Conservation (phyloP, 306 rosid species). For the Psophocarpus tetragonolobus region DNA sequence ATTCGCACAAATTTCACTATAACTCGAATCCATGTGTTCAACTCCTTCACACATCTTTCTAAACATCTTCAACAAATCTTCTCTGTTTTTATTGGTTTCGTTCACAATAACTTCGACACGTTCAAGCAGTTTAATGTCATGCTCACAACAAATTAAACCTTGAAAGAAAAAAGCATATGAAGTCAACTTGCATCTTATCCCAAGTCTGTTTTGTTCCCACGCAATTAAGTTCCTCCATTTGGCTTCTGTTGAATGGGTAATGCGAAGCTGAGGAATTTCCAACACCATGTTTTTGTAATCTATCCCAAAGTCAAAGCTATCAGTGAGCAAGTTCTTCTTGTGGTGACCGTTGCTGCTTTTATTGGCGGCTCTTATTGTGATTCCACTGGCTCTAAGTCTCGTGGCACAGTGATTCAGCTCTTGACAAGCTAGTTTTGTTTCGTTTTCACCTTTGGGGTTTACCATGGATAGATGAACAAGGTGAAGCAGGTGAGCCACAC, state of each 20-base stretch:
- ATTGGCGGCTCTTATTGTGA: background rate
- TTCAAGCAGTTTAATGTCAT: background rate
- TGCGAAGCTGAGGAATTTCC: background rate
- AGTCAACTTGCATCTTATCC: background rate
- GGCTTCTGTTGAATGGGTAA: background rate
- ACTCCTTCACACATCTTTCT: no score
- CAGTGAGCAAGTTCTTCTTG: no score
- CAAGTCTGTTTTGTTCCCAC: no score
- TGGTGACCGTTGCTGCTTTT: no score
- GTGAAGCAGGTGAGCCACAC: constrained; percentile 22
- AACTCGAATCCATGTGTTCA: background rate
- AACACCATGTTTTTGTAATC: background rate
- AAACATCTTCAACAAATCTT: background rate
- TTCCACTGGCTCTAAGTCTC: background rate
- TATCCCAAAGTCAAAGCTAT: background rate
- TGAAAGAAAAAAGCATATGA: constrained; percentile 22
- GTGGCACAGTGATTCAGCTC: background rate
- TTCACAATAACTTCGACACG: background rate
- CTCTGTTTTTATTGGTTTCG: background rate
- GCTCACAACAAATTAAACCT: background rate
- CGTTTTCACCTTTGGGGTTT: background rate
- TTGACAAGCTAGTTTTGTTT: background rate
- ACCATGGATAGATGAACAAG: background rate
- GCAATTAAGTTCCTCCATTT: constrained; percentile 31
- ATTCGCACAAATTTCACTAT: background rate